Evolutionary conservation across 2,329 filamentous ascomycete species (phyloP).

Genomic region (Purpureocillium lavendulum): DNA sequence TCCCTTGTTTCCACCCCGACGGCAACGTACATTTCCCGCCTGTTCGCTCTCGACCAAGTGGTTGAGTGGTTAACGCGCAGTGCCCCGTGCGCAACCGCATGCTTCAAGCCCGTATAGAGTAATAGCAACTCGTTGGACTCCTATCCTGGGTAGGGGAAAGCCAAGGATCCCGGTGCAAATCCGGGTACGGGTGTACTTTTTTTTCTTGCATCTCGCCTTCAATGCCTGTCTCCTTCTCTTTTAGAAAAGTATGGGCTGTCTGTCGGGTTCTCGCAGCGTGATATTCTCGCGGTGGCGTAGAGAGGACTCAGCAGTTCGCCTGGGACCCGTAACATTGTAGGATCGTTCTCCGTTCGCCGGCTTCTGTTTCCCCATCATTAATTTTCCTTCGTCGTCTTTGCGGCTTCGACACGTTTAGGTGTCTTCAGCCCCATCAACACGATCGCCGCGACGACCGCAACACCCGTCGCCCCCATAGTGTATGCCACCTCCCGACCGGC

Average conservation of each 20-base stretch:
- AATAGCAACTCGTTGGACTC: slow-evolving; percentile 28
- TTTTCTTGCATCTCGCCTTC: too few relatives aligned
- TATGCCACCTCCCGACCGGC: slow-evolving; percentile 84
- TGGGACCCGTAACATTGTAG: too few relatives aligned
- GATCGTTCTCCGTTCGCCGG: too few relatives aligned
- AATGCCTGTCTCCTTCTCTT: too few relatives aligned
- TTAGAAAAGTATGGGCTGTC: too few relatives aligned
- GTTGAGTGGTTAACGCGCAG: slow-evolving; percentile 1
- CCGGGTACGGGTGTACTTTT: slow-evolving; percentile 21
- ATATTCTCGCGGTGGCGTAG: too few relatives aligned
- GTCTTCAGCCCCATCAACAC: slow-evolving; percentile 66
- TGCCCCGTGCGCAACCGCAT: neutral
- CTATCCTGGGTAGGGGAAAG: slow-evolving; percentile 21
- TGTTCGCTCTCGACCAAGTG: neutral
- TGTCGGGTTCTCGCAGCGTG: too few relatives aligned
- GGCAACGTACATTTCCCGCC: neutral
- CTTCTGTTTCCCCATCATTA: neutral
- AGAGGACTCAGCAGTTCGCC: too few relatives aligned
- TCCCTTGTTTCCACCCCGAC: neutral
- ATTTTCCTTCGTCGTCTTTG: slow-evolving; percentile 4
- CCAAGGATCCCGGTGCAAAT: slow-evolving; percentile 29
- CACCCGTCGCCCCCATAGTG: slow-evolving; percentile 68
- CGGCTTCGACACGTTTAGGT: slow-evolving; percentile 30
- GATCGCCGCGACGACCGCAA: slow-evolving; percentile 62
- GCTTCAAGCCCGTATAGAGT: slow-evolving; percentile 19